Evolutionary conservation across 1,139 yeast genomes (phyloP).

Genomic region (Maudiozyma humilis): DNA sequence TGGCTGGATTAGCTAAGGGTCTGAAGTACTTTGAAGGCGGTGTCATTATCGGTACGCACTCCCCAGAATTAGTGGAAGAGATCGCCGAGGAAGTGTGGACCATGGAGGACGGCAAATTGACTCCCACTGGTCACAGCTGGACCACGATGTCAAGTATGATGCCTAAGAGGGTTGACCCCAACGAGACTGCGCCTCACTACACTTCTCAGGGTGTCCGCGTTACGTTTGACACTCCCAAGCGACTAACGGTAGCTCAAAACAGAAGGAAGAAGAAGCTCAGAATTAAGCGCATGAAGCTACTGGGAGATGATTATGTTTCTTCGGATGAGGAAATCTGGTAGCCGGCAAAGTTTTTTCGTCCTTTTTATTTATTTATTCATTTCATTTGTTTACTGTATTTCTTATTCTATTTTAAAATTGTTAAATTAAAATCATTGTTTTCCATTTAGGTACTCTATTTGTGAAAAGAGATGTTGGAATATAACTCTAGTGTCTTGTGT

Average conservation of each 20-base stretch:
- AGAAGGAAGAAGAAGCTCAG: slow-evolving; percentile 99
- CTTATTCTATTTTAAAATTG: not conserved
- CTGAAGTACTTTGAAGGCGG: slow-evolving; percentile 98
- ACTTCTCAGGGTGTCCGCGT: too few relatives aligned
- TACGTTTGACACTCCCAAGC: too few relatives aligned
- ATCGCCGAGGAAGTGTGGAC: slow-evolving; percentile 99
- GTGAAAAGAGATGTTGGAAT: too few relatives aligned
- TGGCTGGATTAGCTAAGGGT: slow-evolving; percentile 98
- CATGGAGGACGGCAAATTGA: slow-evolving; percentile 93
- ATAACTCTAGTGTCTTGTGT: too few relatives aligned
- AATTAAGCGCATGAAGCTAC: slow-evolving; percentile 99
- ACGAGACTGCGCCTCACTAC: slow-evolving; percentile 86
- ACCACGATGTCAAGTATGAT: slow-evolving; percentile 99
- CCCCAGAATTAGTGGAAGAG: slow-evolving; percentile 99
- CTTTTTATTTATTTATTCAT: not conserved
- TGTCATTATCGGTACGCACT: slow-evolving; percentile 98
- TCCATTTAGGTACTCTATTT: too few relatives aligned
- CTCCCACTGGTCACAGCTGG: slow-evolving; percentile 99
- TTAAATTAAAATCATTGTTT: not conserved
- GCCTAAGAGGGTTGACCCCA: slow-evolving; percentile 97
- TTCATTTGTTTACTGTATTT: not conserved
- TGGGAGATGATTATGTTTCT: slow-evolving; percentile 98
- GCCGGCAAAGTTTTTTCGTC: not conserved
- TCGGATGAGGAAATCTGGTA: slow-evolving; percentile 44
- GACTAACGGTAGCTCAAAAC: not conserved